A percentile compares a stretch with the other conserved stretches of the same genome.
These are phyloP conservation scores for Diaporthe destruens DNA, from an alignment of 2,329 filamentous ascomycete species.

Conservation along the genomic window DNA sequence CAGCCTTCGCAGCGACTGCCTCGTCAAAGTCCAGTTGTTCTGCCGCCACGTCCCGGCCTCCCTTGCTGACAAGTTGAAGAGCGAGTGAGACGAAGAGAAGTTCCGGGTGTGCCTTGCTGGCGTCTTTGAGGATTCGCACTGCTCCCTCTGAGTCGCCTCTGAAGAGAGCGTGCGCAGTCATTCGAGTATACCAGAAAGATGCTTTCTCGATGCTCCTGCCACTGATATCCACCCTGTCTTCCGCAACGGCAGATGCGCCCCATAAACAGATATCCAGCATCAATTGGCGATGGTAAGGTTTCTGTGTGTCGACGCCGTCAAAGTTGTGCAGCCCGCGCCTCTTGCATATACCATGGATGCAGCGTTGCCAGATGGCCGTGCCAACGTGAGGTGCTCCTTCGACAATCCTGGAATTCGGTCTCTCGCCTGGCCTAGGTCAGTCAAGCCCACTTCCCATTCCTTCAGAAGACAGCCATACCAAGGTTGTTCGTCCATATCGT, in stretches of 20 bases:
- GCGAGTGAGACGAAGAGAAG: conserved; percentile 77
- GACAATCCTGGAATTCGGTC: conserved; percentile 54
- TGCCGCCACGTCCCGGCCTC: conserved; percentile 57
- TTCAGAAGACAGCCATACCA: conserved; percentile 57
- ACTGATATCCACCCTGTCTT: conserved; percentile 59
- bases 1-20: conserved; percentile 72
- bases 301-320: conserved; percentile 72
- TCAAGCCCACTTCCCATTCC: conserved; percentile 32
- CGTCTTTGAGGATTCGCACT: conserved; percentile 76
- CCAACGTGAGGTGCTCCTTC: conserved; percentile 62
- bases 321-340: conserved; percentile 73
- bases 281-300: conserved; percentile 78
- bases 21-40: conserved; percentile 71
- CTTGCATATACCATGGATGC: conserved; percentile 73
- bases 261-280: conserved; percentile 82
- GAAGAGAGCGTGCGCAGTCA: conserved; percentile 81
- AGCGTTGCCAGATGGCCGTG: conserved; percentile 68
- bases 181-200: conserved; percentile 76
- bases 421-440: conserved; percentile 35
- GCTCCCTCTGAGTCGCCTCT: conserved; percentile 77
- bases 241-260: conserved; percentile 79
- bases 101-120: conserved; percentile 72
- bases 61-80: conserved; percentile 71
- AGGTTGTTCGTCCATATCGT: conserved; percentile 79
- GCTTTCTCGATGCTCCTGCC: conserved; percentile 61